A percentile compares a stretch with the other conserved stretches of the same genome.
Evolutionary conservation across 2,329 filamentous ascomycete genomes (phyloP).

Genomic region (Monilinia fructigena): DNA sequence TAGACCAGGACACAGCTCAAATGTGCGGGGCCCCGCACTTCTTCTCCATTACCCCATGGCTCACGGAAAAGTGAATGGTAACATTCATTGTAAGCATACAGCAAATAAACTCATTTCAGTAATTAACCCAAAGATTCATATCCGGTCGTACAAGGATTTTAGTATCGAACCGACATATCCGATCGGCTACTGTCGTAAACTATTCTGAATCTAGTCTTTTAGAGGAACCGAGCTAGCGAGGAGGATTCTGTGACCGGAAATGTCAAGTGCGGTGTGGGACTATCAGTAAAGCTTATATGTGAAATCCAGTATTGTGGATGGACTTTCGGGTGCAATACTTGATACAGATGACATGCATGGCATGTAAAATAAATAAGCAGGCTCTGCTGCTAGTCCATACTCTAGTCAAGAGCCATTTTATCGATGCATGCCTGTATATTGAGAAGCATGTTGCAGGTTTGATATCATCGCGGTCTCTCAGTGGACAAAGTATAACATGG

Average conservation of each 20-base stretch:
- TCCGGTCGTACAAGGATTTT: not conserved
- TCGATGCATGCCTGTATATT: not conserved
- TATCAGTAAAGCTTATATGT: not conserved
- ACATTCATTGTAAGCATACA: no score
- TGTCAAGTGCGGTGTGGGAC: not conserved
- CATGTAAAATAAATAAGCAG: not conserved
- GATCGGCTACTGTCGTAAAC: not conserved
- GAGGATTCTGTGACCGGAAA: not conserved
- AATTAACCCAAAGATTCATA: not conserved
- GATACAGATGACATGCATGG: not conserved
- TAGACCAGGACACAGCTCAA: not conserved
- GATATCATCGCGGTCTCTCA: not conserved
- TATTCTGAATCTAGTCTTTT: not conserved
- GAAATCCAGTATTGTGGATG: not conserved
- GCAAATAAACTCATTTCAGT: not conserved
- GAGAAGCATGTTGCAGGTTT: not conserved
- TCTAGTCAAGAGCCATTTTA: not conserved
- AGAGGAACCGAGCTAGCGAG: not conserved
- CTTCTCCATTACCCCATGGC: constrained; percentile 9
- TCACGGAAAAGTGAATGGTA: constrained; percentile 15
- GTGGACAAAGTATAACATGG: not conserved
- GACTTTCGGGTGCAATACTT: not conserved
- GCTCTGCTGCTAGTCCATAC: not conserved
- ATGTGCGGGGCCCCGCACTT: constrained; percentile 19
- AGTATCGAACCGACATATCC: not conserved